Evolutionary conservation across 2,329 filamentous ascomycete genomes (phyloP).

Genomic region (Epichloe scottii): DNA sequence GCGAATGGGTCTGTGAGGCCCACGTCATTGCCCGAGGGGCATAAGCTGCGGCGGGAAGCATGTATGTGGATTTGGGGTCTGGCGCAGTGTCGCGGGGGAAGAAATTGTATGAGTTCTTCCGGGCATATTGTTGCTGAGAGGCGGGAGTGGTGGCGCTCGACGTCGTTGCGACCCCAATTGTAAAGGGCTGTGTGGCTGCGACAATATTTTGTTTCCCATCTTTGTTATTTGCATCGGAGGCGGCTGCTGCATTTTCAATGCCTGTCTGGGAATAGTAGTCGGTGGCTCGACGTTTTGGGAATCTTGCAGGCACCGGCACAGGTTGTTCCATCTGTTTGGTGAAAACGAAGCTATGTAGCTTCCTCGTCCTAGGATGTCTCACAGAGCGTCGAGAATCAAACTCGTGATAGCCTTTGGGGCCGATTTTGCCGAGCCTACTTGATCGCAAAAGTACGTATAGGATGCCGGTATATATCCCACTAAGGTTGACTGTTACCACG

Average conservation of each 20-base stretch:
- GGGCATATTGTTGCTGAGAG: background rate
- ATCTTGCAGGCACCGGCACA: constrained; percentile 4
- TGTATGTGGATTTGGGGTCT: constrained; percentile 17
- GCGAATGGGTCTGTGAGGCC: background rate
- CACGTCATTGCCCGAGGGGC: background rate
- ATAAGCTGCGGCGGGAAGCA: constrained; percentile 24
- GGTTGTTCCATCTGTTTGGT: constrained; percentile 12
- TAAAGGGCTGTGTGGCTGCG: background rate
- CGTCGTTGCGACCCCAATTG: background rate
- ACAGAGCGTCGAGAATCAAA: constrained; percentile 29
- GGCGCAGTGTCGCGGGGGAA: constrained; percentile 7
- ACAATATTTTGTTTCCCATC: background rate
- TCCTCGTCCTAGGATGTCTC: constrained; percentile 3
- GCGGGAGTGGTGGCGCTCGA: background rate
- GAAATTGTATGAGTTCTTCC: constrained; percentile 7
- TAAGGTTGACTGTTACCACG: constrained; percentile 52
- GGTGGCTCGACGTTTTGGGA: background rate
- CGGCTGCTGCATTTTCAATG: background rate
- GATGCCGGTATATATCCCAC: constrained; percentile 51
- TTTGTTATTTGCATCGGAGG: too few relatives aligned
- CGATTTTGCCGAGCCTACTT: constrained; percentile 44
- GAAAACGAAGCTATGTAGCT: constrained; percentile 7
- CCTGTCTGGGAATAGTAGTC: background rate
- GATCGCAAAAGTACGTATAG: constrained; percentile 56
- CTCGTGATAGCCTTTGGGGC: constrained; percentile 27